Evolutionary conservation across 306 rosid genomes (phyloP), one percentile per base, ranked within the genome.

Genomic region (Cucumis melo): DNA sequence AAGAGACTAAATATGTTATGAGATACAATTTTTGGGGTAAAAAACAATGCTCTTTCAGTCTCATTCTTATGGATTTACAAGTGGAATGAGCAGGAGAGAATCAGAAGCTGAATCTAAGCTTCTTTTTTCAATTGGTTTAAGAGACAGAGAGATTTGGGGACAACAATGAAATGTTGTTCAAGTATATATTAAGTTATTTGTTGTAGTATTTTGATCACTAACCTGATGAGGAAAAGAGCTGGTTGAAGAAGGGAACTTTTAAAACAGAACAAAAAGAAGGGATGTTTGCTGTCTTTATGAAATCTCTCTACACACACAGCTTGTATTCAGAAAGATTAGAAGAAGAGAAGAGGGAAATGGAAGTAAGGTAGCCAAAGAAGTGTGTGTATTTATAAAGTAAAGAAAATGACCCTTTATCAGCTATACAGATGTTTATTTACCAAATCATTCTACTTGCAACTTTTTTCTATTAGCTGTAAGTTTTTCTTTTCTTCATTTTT

Each of bases 351-450:
- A 87, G 62, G 82, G 83, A 89, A 88, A 87, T 82, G 86, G 89
- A 84, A 86, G 89, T 82, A 84, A 80, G 83, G 86, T 77, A 82
- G 79, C 74, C 54, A 39, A 73, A 80, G 91, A 80, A 82, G 61
- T 80, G 88, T 36, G 48, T 78, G 84, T 81, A 84, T 92, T 88
- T 92, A 90, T 92, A 87, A 86, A 86, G 88, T 78, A 79, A 84
- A 34, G 61, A 78, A 84, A 85, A 76, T 24, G 85, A 84, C 87
- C 76, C 85, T 75, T 86, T 81, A 82, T 85, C 83, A 87, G 79
- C 78, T 82, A 76, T 27, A 74, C 13, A 80, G 62, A 78, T 64
- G 77, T 73, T 78, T 79, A 44, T 32, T 78, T 79, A 78, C 82
- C 75, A 74, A 57, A 71, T 17, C 44, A 59, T 77, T 79, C 74